Base-by-base conservation (phyloP, 345 rosid species). In the Camelina hispida region DNA sequence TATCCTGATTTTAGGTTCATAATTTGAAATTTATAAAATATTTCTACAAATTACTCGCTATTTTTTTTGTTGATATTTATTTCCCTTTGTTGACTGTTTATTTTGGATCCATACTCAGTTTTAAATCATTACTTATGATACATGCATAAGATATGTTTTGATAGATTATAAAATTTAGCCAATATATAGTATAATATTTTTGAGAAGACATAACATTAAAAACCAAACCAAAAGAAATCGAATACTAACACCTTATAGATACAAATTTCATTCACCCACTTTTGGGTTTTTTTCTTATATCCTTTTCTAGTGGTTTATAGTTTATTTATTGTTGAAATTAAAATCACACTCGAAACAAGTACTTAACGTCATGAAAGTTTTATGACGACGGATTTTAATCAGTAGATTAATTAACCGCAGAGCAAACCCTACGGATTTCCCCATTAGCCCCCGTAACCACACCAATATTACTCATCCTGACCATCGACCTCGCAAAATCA, bases 401-500 rank as follows among this genome's bases (percentile, higher is more conserved):
- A 23, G 11, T 43, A 57, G 18, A 23, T 78, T 71, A 83, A 57
- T 85, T 87, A 37, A 84, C 16, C 15, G 82, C 81, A 1, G 85
- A 80, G 71, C 91, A 89, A 37, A 82, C 78, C 37, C 63, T 82
- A 50, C 91, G 84, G 59, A 87, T 83, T 73, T 84, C 90, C 8
- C 91, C 90, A 15, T 34, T 48, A 3, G 75, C 59, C 9, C 86
- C 86, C 0, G 87, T 77, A 63, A 79, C 73, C 15, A 86, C 83
- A 1, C 85, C 90, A 40, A 84, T 83, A 22, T 83, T 84, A 72
- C 90, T 82, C 95, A 87, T 89, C 82, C 73, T 87, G 12, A 84
- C 83, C 91, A 89, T 89, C n/a, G 95, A 69, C 61, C 71, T 81
- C 3, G 82, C 85, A 63, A 89, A 89, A 71, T 89, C 90, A 8